Conservation (phyloP, 2,329 filamentous ascomycete genomes). For the Blastomyces percursus region DNA sequence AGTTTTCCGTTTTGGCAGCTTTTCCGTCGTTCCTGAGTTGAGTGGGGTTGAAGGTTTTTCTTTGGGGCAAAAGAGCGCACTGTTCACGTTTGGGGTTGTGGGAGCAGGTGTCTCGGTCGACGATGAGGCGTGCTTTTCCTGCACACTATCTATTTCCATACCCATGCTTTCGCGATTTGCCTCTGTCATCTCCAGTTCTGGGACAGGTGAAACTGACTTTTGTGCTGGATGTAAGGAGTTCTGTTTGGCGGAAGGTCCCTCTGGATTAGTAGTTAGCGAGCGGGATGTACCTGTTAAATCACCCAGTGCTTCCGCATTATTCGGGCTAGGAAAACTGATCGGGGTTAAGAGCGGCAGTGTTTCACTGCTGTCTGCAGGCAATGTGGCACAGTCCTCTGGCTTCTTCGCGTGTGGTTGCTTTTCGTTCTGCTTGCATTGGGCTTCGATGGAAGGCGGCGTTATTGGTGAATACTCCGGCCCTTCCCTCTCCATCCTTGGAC, state of each 20-base stretch:
- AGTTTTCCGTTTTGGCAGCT: not conserved
- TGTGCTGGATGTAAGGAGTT: not conserved
- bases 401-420: too few relatives aligned
- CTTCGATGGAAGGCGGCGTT: not conserved
- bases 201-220: not conserved
- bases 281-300: not conserved
- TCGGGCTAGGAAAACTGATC: not conserved
- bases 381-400: not conserved
- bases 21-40: not conserved
- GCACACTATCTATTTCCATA: not conserved
- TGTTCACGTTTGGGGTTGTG: not conserved
- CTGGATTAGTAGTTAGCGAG: not conserved
- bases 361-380: not conserved
- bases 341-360: not conserved
- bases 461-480: slow-evolving; percentile 1
- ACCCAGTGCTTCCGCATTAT: not conserved
- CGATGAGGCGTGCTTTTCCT: not conserved
- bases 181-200: not conserved
- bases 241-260: not conserved
- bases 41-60: not conserved
- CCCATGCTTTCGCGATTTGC: not conserved
- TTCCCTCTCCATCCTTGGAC: not conserved
- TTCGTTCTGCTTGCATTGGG: not conserved
- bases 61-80: not conserved
- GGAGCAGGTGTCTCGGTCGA: not conserved